Evolutionary conservation across 371 early-diverging fungal species (phyloP).

Genomic region (Apophysomyces ossiformis): DNA sequence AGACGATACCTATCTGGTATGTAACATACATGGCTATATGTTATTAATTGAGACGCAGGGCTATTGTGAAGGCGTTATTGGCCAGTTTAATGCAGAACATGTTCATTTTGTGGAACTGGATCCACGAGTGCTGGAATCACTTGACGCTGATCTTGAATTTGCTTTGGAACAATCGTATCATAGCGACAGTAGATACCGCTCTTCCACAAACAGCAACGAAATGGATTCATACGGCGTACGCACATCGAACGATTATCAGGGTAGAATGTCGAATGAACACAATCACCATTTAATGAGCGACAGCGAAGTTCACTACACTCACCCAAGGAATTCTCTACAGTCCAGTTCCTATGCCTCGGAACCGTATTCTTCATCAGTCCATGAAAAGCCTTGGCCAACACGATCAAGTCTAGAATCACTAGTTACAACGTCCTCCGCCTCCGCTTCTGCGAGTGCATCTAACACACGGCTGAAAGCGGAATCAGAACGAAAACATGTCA

Average conservation of each 20-base stretch:
- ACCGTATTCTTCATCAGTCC: slow-evolving; percentile 24
- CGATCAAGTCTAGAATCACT: slow-evolving; percentile 46
- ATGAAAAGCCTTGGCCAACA: slow-evolving; percentile 21
- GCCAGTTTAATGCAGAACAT: slow-evolving; percentile 57
- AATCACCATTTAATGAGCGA: too few relatives aligned
- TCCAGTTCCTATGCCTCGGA: slow-evolving; percentile 37
- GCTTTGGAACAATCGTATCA: slow-evolving; percentile 21
- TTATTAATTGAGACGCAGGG: slow-evolving; percentile 33
- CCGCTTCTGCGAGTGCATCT: not conserved
- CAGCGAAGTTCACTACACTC: too few relatives aligned
- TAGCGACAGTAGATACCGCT: slow-evolving; percentile 15
- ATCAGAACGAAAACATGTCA: not conserved
- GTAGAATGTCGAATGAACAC: slow-evolving; percentile 9
- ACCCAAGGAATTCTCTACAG: slow-evolving; percentile 21
- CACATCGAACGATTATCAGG: slow-evolving; percentile 16
- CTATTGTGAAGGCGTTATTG: slow-evolving; percentile 64
- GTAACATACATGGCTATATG: not conserved
- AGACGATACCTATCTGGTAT: slow-evolving; percentile 50
- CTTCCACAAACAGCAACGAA: slow-evolving; percentile 27
- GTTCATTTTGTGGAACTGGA: slow-evolving; percentile 64
- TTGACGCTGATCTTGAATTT: slow-evolving; percentile 48
- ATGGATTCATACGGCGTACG: slow-evolving; percentile 14
- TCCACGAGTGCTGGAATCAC: slow-evolving; percentile 51
- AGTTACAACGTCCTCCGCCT: slow-evolving; percentile 18
- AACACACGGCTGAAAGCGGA: not conserved